A percentile compares a stretch with the other conserved stretches of the same genome.
Evolutionary conservation across 257 asterid species (phyloP).

Genomic region (Solanum okadae): DNA sequence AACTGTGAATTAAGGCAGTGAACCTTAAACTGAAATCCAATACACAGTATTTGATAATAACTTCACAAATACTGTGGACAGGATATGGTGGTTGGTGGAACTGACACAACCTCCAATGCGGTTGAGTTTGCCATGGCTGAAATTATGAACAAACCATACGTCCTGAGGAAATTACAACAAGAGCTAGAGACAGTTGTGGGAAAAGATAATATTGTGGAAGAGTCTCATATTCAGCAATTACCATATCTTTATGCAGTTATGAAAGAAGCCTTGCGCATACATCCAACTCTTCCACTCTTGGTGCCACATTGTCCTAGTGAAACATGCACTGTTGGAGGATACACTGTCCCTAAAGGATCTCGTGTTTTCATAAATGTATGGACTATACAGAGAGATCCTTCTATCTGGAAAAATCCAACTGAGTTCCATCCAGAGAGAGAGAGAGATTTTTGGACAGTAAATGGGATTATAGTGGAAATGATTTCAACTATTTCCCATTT

Average conservation of each 20-base stretch:
- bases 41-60: not conserved
- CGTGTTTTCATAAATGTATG: slow-evolving; percentile 54
- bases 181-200: slow-evolving; percentile 46
- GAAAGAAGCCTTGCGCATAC: slow-evolving; percentile 48
- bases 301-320: slow-evolving; percentile 65
- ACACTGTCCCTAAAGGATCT: slow-evolving; percentile 41
- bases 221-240: slow-evolving; percentile 35
- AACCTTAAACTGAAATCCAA: no score
- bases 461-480: slow-evolving; percentile 44
- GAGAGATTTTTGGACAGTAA: slow-evolving; percentile 40
- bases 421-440: slow-evolving; percentile 47
- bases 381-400: slow-evolving; percentile 55
- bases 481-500: slow-evolving; percentile 49
- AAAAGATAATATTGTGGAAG: slow-evolving; percentile 29
- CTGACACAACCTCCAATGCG: slow-evolving; percentile 55
- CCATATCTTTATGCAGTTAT: slow-evolving; percentile 42
- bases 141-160: slow-evolving; percentile 46
- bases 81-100: slow-evolving; percentile 73
- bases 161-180: slow-evolving; percentile 27
- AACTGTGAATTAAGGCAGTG: no score
- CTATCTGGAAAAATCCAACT: slow-evolving; percentile 31
- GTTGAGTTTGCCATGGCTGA: slow-evolving; percentile 50
- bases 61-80: not conserved
- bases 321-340: slow-evolving; percentile 29
- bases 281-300: slow-evolving; percentile 55